A percentile compares a stretch with the other conserved stretches of the same genome.
phyloP scores from a whole-genome alignment of 768 basidiomycete species.

The Mycena amicta region DNA sequence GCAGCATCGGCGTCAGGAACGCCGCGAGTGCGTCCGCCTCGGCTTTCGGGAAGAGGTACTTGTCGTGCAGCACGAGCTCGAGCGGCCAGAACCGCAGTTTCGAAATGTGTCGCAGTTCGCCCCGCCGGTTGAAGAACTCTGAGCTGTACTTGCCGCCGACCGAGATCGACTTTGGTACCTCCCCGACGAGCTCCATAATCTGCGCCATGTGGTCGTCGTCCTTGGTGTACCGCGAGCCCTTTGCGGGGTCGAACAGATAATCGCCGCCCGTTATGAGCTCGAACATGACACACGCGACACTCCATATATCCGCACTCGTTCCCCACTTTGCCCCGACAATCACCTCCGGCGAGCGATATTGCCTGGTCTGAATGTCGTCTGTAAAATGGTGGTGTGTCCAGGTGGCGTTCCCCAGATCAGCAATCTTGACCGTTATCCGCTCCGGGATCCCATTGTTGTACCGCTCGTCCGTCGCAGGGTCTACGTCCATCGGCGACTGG shows the following conservation, averaged over 20 bases:
- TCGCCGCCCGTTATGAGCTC: slow-evolving; percentile 96
- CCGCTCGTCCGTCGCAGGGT: slow-evolving; percentile 14
- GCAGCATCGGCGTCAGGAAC: slow-evolving; percentile 89
- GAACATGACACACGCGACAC: slow-evolving; percentile 91
- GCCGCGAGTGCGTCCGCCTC: slow-evolving; percentile 82
- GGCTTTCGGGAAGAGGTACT: slow-evolving; percentile 86
- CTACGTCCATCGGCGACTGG: slow-evolving; percentile 24
- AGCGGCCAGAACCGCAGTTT: slow-evolving; percentile 94
- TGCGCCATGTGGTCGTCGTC: slow-evolving; percentile 98
- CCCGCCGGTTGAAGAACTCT: slow-evolving; percentile 97
- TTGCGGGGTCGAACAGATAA: slow-evolving; percentile 96
- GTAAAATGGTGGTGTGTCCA: slow-evolving; percentile 97
- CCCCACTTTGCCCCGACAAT: slow-evolving; percentile 97
- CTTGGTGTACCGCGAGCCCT: slow-evolving; percentile 92
- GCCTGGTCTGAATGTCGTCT: slow-evolving; percentile 97
- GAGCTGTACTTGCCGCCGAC: slow-evolving; percentile 90
- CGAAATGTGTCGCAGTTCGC: slow-evolving; percentile 90
- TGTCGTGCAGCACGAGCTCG: slow-evolving; percentile 82
- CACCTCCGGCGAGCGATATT: slow-evolving; percentile 97
- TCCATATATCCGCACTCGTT: slow-evolving; percentile 95
- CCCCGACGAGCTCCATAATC: slow-evolving; percentile 94
- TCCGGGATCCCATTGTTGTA: slow-evolving; percentile 35
- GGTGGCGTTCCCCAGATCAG: slow-evolving; percentile 94
- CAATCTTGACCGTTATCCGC: slow-evolving; percentile 97
- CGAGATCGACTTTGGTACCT: slow-evolving; percentile 81